Percentiles rank a stretch among this genome's conserved stretches.
Evolutionary conservation across 371 early-diverging fungal species (phyloP).

Genomic region (Mucor lusitanicus): DNA sequence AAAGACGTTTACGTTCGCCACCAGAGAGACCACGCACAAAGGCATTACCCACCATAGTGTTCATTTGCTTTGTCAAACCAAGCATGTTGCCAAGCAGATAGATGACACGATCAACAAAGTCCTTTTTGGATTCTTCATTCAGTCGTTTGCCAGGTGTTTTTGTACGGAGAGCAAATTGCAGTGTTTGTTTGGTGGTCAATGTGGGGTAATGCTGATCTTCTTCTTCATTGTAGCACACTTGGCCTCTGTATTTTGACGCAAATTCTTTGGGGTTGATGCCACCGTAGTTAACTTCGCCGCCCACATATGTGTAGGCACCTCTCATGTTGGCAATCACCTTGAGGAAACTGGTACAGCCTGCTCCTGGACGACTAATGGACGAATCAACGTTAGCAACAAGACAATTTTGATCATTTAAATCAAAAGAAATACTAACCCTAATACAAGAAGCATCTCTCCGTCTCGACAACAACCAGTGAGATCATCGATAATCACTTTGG

Average conservation of each 20-base stretch:
- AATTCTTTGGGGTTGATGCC: slow-evolving; percentile 63
- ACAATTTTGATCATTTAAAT: too few species aligned
- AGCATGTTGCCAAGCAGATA: slow-evolving; percentile 67
- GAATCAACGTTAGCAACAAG: too few species aligned
- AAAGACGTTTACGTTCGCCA: slow-evolving; percentile 87
- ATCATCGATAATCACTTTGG: slow-evolving; percentile 49
- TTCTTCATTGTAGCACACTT: slow-evolving; percentile 71
- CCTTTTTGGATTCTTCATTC: slow-evolving; percentile 36
- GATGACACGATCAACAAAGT: slow-evolving; percentile 47
- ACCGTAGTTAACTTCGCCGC: slow-evolving; percentile 62
- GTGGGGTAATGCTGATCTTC: slow-evolving; percentile 75
- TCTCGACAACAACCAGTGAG: slow-evolving; percentile 63
- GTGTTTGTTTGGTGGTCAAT: slow-evolving; percentile 67
- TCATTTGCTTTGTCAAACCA: slow-evolving; percentile 70
- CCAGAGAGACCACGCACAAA: slow-evolving; percentile 81
- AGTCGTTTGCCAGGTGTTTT: slow-evolving; percentile 64
- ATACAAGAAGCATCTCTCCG: slow-evolving; percentile 76
- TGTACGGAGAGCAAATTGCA: slow-evolving; percentile 64
- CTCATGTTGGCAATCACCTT: slow-evolving; percentile 68
- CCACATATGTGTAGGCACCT: slow-evolving; percentile 54
- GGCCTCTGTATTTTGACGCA: slow-evolving; percentile 54
- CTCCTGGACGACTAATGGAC: slow-evolving; percentile 66
- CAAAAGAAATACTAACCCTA: too few species aligned
- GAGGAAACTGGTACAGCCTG: slow-evolving; percentile 60
- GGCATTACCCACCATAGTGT: slow-evolving; percentile 84